These are phyloP conservation scores for Excoecaria agallocha DNA, from an alignment of 345 rosid genomes.

Conservation along the genomic window DNA sequence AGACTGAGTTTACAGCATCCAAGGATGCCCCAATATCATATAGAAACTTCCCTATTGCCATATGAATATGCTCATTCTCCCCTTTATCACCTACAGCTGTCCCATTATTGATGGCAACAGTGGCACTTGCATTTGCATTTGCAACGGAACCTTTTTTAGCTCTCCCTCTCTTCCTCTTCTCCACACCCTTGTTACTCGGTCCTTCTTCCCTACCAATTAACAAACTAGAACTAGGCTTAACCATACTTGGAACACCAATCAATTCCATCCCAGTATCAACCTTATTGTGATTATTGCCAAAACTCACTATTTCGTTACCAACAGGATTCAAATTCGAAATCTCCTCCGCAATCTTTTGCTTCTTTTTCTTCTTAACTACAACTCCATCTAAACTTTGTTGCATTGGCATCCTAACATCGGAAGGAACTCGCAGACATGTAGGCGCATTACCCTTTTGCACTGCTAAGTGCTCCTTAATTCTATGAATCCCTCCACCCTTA, in stretches of 20 bases:
- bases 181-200: slow-evolving; percentile 32
- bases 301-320: slow-evolving; percentile 31
- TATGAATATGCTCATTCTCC: slow-evolving; percentile 37
- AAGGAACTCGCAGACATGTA: slow-evolving; percentile 65
- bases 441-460: slow-evolving; percentile 85
- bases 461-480: slow-evolving; percentile 93
- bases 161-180: slow-evolving; percentile 49
- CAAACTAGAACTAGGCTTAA: slow-evolving; percentile 19
- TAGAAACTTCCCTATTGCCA: slow-evolving; percentile 65
- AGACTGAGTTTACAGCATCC: slow-evolving; percentile 22
- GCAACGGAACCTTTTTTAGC: slow-evolving; percentile 32
- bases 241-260: slow-evolving; percentile 12
- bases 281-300: slow-evolving; percentile 20
- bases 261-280: slow-evolving; percentile 27
- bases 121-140: slow-evolving; percentile 23
- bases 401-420: slow-evolving; percentile 56
- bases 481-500: slow-evolving; percentile 93
- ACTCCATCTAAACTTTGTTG: slow-evolving; percentile 69
- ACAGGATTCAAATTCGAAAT: slow-evolving; percentile 39
- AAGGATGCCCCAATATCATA: slow-evolving; percentile 72
- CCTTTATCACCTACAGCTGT: slow-evolving; percentile 32
- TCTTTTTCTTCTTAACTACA: slow-evolving; percentile 65
- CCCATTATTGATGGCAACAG: slow-evolving; percentile 13
- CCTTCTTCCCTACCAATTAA: slow-evolving; percentile 35
- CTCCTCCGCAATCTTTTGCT: slow-evolving; percentile 55